Conservation (phyloP, 345 rosid species). For the Corymbia maculata region DNA sequence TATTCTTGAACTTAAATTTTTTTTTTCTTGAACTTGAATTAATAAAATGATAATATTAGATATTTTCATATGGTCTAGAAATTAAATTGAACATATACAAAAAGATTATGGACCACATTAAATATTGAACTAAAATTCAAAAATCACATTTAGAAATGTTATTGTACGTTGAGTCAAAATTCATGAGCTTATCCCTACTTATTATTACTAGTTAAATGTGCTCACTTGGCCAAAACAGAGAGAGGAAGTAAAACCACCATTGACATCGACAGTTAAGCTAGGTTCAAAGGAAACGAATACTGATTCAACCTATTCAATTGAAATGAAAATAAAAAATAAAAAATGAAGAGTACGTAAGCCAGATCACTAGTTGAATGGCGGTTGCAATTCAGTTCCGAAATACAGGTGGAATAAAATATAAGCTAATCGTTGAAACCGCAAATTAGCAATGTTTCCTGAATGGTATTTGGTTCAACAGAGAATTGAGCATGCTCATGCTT, state of each 20-base stretch:
- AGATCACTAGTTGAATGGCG: background rate
- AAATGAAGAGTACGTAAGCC: background rate
- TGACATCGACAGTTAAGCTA: background rate
- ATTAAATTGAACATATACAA: too few species aligned
- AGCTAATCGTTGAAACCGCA: background rate
- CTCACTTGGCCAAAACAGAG: background rate
- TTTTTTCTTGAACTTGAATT: background rate
- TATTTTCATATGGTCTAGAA: too few species aligned
- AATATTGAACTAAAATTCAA: too few species aligned
- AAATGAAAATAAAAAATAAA: background rate
- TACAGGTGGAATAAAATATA: background rate
- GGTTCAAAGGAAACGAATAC: background rate
- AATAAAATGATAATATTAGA: too few species aligned
- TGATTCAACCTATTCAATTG: background rate
- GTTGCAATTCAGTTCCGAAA: background rate
- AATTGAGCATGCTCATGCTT: background rate
- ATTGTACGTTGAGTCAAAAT: background rate
- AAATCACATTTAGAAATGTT: too few species aligned
- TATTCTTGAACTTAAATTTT: too few species aligned
- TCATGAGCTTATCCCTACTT: background rate
- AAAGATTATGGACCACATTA: too few species aligned
- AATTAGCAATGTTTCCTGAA: background rate
- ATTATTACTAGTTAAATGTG: background rate
- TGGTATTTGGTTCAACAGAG: background rate
- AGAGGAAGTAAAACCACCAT: background rate